phyloP scores from a whole-genome alignment of 208 protist genomes.

The Leishmania aethiopica region DNA sequence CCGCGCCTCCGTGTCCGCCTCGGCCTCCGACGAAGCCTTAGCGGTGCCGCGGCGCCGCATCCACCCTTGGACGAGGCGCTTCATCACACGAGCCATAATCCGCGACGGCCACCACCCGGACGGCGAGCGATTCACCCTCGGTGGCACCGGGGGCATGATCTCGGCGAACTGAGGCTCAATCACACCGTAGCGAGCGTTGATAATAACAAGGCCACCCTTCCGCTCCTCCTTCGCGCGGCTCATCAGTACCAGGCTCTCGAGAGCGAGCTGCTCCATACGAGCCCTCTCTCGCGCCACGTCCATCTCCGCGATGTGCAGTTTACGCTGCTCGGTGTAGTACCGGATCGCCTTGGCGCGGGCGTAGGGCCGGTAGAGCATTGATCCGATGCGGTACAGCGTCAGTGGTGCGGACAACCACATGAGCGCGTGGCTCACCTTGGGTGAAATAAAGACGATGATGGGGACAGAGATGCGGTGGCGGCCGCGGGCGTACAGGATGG shows the following conservation, averaged over 20 bases:
- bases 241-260: constrained; percentile 53
- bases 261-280: constrained; percentile 67
- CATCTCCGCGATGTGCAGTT: constrained; percentile 70
- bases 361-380: constrained; percentile 57
- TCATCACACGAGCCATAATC: constrained; percentile 17
- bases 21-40: neutral
- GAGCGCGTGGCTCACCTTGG: constrained; percentile 43
- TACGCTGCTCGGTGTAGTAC: constrained; percentile 52
- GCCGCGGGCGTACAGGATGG: constrained; percentile 71
- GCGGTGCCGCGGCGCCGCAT: constrained; percentile 5
- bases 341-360: constrained; percentile 39
- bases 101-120: constrained; percentile 31
- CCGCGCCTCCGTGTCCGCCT: constrained; percentile 10
- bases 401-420: constrained; percentile 68
- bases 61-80: constrained; percentile 22
- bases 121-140: constrained; percentile 1
- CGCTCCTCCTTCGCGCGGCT: constrained; percentile 63
- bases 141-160: constrained; percentile 8
- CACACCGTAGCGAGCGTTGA: constrained; percentile 88
- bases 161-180: constrained; percentile 67
- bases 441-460: constrained; percentile 66
- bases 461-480: constrained; percentile 73
- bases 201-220: constrained; percentile 81
- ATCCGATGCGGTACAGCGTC: constrained; percentile 51
- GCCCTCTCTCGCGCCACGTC: constrained; percentile 74